These are phyloP conservation scores for Clathrus columnatus DNA, from an alignment of 768 basidiomycete genomes.

Conservation along the genomic window DNA sequence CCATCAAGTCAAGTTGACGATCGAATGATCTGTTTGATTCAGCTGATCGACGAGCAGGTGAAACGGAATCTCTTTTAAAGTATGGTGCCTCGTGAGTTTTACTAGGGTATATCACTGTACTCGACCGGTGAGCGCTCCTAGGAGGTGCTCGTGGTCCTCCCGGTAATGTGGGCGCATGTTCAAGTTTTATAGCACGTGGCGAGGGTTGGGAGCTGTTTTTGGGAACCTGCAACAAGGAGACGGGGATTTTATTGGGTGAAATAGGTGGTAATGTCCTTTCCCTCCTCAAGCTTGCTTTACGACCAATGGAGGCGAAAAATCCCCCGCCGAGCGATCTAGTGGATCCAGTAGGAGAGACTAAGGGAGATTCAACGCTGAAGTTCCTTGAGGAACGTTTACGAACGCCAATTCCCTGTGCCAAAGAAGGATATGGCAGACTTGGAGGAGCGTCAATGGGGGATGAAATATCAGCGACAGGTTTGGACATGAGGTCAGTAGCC, in stretches of 20 bases:
- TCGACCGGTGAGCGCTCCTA: slow-evolving; percentile 1
- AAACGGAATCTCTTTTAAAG: neutral
- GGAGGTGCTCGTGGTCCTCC: slow-evolving; percentile 14
- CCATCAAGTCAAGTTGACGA: slow-evolving; percentile 62
- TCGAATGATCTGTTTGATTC: slow-evolving; percentile 43
- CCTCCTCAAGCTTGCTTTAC: slow-evolving; percentile 52
- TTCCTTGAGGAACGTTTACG: slow-evolving; percentile 25
- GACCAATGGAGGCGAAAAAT: slow-evolving; percentile 69
- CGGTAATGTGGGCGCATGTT: slow-evolving; percentile 33
- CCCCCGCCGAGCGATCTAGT: slow-evolving; percentile 38
- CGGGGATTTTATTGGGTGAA: slow-evolving; percentile 24
- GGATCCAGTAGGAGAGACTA: slow-evolving; percentile 31
- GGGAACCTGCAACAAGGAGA: slow-evolving; percentile 18
- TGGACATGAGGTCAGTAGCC: slow-evolving; percentile 63
- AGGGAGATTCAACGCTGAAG: slow-evolving; percentile 20
- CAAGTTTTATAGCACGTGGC: slow-evolving; percentile 25
- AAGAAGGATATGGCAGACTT: slow-evolving; percentile 63
- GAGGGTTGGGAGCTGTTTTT: slow-evolving; percentile 23
- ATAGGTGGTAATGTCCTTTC: slow-evolving; percentile 23
- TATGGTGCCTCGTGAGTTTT: neutral
- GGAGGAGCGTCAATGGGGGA: slow-evolving; percentile 48
- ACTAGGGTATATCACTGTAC: slow-evolving; percentile 2
- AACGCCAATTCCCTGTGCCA: slow-evolving; percentile 34
- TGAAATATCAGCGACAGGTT: slow-evolving; percentile 36
- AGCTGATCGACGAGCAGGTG: neutral